A percentile compares a stretch with the other conserved stretches of the same genome.
phyloP scores from a whole-genome alignment of 2,329 filamentous ascomycete species.

The Septoria petroselini region DNA sequence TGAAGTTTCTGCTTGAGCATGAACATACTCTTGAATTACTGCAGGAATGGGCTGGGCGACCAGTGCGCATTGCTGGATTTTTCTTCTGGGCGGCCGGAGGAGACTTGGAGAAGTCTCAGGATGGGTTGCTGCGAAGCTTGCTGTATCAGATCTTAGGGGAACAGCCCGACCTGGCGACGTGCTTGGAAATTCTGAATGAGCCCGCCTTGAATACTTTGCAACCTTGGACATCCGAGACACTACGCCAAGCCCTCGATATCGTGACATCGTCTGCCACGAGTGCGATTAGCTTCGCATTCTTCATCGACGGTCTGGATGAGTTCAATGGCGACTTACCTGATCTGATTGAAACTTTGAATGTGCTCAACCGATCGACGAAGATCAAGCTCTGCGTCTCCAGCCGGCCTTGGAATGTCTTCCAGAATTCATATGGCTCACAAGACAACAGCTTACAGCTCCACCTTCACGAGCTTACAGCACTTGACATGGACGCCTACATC shows the following conservation, averaged over 20 bases:
- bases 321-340: neutral
- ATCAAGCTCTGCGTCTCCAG: neutral
- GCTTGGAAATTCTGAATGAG: too few species aligned
- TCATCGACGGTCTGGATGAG: slow-evolving; percentile 3
- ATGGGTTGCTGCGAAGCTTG: neutral
- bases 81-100: neutral
- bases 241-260: too few species aligned
- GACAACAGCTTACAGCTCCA: too few species aligned
- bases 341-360: too few species aligned
- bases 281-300: neutral
- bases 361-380: neutral
- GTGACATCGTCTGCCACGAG: too few species aligned
- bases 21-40: neutral
- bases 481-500: too few species aligned
- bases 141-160: neutral
- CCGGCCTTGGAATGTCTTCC: neutral
- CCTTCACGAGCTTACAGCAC: too few species aligned
- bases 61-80: neutral
- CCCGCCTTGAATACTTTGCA: too few species aligned
- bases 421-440: too few species aligned
- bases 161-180: neutral
- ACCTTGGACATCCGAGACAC: neutral
- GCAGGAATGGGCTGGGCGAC: neutral
- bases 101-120: neutral
- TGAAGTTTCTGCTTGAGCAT: slow-evolving; percentile 3